A percentile compares a stretch with the other conserved stretches of the same genome.
phyloP scores from a whole-genome alignment of 352 stramenopile genomes.

The Phytophthora chlamydospora region DNA sequence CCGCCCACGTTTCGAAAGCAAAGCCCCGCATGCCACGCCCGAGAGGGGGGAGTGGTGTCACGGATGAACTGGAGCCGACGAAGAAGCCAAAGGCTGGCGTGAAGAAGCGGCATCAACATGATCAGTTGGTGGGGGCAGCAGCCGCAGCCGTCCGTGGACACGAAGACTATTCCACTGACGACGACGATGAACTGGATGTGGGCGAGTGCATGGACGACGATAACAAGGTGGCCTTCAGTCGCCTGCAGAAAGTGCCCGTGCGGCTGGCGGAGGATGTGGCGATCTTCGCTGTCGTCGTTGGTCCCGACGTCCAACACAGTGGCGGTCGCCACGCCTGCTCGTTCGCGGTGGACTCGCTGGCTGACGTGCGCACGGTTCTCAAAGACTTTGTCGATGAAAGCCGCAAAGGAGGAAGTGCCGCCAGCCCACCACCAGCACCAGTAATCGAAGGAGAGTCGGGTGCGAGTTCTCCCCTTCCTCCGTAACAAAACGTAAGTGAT shows the following conservation, averaged over 20 bases:
- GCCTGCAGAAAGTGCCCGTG: slow-evolving; percentile 76
- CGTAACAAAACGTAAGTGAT: slow-evolving; percentile 8
- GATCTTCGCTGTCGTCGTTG: slow-evolving; percentile 75
- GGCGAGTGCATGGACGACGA: slow-evolving; percentile 62
- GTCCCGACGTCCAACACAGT: slow-evolving; percentile 70
- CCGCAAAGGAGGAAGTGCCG: slow-evolving; percentile 32
- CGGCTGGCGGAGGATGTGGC: slow-evolving; percentile 67
- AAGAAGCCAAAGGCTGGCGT: slow-evolving; percentile 13
- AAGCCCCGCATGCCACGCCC: slow-evolving; percentile 40
- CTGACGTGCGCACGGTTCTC: slow-evolving; percentile 70
- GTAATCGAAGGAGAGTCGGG: slow-evolving; percentile 1
- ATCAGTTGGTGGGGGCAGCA: slow-evolving; percentile 23
- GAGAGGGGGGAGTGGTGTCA: slow-evolving; percentile 22
- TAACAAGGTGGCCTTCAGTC: slow-evolving; percentile 82
- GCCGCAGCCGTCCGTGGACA: slow-evolving; percentile 32
- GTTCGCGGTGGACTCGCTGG: slow-evolving; percentile 72
- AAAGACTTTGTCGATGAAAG: slow-evolving; percentile 75
- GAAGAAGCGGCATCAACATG: slow-evolving; percentile 26
- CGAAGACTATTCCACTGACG: slow-evolving; percentile 45
- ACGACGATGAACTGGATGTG: slow-evolving; percentile 57
- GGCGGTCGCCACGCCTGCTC: slow-evolving; percentile 57
- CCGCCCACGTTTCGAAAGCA: slow-evolving; percentile 43
- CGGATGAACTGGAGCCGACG: slow-evolving; percentile 30
- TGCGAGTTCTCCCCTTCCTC: neutral
- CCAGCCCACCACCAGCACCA: neutral